phyloP scores from a whole-genome alignment of 768 basidiomycete genomes.

The Tricholoma saponaceum region DNA sequence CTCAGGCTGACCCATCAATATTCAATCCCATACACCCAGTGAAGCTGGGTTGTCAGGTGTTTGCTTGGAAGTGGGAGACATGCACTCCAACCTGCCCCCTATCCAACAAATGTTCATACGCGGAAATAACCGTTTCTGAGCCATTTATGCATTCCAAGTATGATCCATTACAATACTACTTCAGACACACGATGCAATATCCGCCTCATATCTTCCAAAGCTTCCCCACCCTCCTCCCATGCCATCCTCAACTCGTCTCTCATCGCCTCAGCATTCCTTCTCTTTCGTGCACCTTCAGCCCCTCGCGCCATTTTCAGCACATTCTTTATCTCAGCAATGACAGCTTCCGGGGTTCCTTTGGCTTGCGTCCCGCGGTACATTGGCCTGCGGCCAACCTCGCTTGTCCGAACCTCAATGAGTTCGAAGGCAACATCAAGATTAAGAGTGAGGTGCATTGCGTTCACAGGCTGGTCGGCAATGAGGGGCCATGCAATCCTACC shows the following conservation, averaged over 20 bases:
- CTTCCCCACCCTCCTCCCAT: neutral
- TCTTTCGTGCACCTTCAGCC: neutral
- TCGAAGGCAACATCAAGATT: slow-evolving; percentile 18
- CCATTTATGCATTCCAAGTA: too few species aligned
- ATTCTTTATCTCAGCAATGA: slow-evolving; percentile 8
- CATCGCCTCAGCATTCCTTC: neutral
- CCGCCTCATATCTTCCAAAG: neutral
- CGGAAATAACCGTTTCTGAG: too few species aligned
- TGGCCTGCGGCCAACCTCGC: slow-evolving; percentile 8
- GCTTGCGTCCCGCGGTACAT: slow-evolving; percentile 6
- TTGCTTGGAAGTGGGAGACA: too few species aligned
- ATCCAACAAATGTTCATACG: too few species aligned
- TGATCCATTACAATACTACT: too few species aligned
- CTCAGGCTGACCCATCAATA: too few species aligned
- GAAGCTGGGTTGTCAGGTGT: too few species aligned
- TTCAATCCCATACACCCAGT: too few species aligned
- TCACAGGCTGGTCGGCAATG: slow-evolving; percentile 15
- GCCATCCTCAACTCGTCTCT: neutral
- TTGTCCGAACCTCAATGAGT: slow-evolving; percentile 17
- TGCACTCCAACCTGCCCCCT: too few species aligned
- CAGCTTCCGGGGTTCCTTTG: slow-evolving; percentile 13
- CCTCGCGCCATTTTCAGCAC: neutral
- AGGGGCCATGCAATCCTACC: slow-evolving; percentile 21
- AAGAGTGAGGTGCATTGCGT: slow-evolving; percentile 11
- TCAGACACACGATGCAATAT: neutral